Evolutionary conservation across 345 rosid species (phyloP), one percentile per base, ranked within the genome.

Genomic region (Lepidium sativum): DNA sequence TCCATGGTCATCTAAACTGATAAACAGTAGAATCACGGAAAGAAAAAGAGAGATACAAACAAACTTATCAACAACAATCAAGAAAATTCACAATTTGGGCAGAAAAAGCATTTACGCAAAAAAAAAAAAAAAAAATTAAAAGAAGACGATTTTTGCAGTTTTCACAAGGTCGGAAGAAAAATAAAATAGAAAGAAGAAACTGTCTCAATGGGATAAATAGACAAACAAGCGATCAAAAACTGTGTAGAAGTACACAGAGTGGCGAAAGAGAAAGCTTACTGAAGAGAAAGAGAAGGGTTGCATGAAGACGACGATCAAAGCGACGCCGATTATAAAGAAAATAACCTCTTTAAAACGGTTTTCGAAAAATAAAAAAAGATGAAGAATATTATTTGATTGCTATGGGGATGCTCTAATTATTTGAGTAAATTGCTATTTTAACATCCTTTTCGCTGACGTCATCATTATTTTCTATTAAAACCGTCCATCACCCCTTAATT

Each of bases 1-100:
- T 69, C 77, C 75, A 75, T 77, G 9, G n/a, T 67, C 29, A n/a
- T 55, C 65, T 55, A 21, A 9, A 52, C 23, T 5, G 25, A 43
- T 9, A 8, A 6, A 9, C 21, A 32, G 58, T 17, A 16, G 0
- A 17, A 29, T 14, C 8, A n/a, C 38, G 13, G 9, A 8, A 15
- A 8, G 16, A 20, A 5, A 9, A 9, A n/a, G 9, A 25, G 29
- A 25, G 29, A 25, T 25, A 25, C 5, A 39, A 52, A 31, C 34
- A 9, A 25, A 25, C 6, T 54, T 1, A 32, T 16, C 6, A 4
- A 14, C 17, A n/a, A 38, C 8, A 21, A 21, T 55, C n/a, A 37
- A 20, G 37, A 20, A 0, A 3, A 4, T 5, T 21, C 12, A 17
- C 27, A 6, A 33, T 5, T 33, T 31, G 25, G 34, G 58, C 23